Conservation (phyloP, 768 basidiomycete species). For the Pleurotus giganteus region DNA sequence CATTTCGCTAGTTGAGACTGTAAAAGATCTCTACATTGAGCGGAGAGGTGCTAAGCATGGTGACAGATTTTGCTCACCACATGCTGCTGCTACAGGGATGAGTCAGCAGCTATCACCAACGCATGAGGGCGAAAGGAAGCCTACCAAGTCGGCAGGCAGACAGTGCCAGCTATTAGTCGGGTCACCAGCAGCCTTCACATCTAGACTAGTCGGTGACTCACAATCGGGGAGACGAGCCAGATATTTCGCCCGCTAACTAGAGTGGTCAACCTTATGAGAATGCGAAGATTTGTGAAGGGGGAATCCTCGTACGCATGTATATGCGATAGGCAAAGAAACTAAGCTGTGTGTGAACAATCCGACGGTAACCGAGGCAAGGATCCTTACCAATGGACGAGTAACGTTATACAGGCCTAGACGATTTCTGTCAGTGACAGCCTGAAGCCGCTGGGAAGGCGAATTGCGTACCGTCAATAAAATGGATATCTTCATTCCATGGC, state of each 20-base stretch:
- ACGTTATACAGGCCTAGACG: conserved; percentile 35
- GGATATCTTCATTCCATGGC: conserved; percentile 16
- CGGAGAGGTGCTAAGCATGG: too few species aligned
- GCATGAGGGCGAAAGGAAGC: too few species aligned
- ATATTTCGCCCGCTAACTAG: conserved; percentile 23
- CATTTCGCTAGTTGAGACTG: conserved; percentile 25
- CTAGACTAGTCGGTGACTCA: too few species aligned
- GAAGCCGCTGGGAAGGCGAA: not conserved
- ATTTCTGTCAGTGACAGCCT: not conserved
- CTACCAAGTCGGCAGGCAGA: too few species aligned
- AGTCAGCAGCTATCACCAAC: too few species aligned
- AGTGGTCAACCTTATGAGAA: not conserved
- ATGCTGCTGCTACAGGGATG: too few species aligned
- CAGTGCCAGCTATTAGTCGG: too few species aligned
- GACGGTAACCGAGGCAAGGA: not conserved
- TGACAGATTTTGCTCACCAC: too few species aligned
- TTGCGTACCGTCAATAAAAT: conserved; percentile 25
- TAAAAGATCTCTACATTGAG: not conserved
- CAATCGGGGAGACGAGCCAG: conserved; percentile 16
- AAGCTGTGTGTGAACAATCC: not conserved
- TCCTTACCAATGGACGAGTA: conserved; percentile 39
- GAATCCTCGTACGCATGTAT: conserved; percentile 18
- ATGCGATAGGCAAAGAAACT: conserved; percentile 36
- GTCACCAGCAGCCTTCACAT: too few species aligned
- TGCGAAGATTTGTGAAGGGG: not conserved